Evolutionary conservation across 1,284 basidiomycete species (phyloP), one percentile per base, ranked within the genome.

Genomic region (Stereum hirsutum): DNA sequence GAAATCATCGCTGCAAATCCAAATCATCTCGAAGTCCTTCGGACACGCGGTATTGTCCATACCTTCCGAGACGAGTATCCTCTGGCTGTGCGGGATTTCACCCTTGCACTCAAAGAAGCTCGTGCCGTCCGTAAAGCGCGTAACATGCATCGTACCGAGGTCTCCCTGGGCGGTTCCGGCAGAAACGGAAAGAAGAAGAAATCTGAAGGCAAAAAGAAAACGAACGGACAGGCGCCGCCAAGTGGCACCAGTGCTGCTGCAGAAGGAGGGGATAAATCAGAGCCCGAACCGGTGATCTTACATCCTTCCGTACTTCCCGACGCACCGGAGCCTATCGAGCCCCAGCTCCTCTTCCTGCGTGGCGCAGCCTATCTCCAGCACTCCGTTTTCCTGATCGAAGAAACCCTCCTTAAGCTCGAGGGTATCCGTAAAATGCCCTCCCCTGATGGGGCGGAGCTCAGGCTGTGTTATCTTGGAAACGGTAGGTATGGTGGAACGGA

Each of bases 1-100:
- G 75, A 81, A 49, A 72, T 91, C 41, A 88, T 90, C 43, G 69
- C 71, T 2, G 61, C 66, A 7, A 64, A 81, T 49, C 88, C 88
- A 0, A 77, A 88, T 44, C 72, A 75, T 17, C 72, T 89, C 20
- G 85, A 89, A 60, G 89, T 82, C 57, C 84, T 76, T 55, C 78
- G 87, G 34, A 89, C 87, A 0, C 77, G 86, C 24, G 88, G 86
- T 10, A 83, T 89, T 47, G 85, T 90, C 5, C 83, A 84, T 50
- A 84, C 80, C 54, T 90, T 90, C 66, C 76, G 85, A 42, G 87
- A 90, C 49, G 86, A 90, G 57, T 90, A 80, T 53, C 48, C 65
- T 2, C 64, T 73, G 26, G 88, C 87, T 1, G 73, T 72, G 17
- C 81, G 76, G 54, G 85, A 89, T 56, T 89, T 88, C 48, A 89